A percentile compares a stretch with the other conserved stretches of the same genome.
Conservation (phyloP, 441 rosid genomes). For the Erysimum cheiri region DNA sequence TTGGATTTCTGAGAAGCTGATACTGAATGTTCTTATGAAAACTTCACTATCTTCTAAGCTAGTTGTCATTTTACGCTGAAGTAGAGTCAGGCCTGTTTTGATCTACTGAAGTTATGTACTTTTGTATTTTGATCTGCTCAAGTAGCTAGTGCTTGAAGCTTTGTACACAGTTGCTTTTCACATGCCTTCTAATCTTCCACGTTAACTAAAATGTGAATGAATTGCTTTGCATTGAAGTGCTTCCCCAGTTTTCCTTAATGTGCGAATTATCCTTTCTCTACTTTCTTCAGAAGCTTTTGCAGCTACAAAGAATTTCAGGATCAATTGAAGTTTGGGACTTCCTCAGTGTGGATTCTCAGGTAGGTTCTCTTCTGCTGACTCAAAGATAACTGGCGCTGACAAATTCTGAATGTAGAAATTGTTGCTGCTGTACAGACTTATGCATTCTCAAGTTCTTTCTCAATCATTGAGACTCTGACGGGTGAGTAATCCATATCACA, state of each 20-base stretch:
- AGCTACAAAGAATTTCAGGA: conserved; percentile 90
- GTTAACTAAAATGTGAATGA: conserved; percentile 27
- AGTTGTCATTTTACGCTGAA: conserved; percentile 9
- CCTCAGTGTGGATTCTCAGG: conserved; percentile 99
- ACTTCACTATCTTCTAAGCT: conserved; percentile 11
- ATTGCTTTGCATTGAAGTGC: conserved; percentile 25
- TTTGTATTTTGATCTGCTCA: not conserved
- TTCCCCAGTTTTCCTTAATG: conserved; percentile 31
- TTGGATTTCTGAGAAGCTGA: conserved; percentile 20
- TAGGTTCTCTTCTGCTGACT: conserved; percentile 44
- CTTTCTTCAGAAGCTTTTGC: conserved; percentile 68
- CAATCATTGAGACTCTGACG: conserved; percentile 89
- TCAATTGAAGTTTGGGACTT: conserved; percentile 99
- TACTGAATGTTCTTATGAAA: conserved; percentile 16
- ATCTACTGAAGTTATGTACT: conserved; percentile 9
- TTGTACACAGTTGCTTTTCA: conserved; percentile 24
- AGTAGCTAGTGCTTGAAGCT: conserved; percentile 29
- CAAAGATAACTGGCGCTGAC: conserved; percentile 7
- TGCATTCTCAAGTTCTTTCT: conserved; percentile 88
- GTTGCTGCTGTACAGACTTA: conserved; percentile 83
- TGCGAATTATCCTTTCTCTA: conserved; percentile 28
- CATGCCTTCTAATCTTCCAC: conserved; percentile 28
- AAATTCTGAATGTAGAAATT: conserved; percentile 39
- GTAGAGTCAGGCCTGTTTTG: conserved; percentile 30
- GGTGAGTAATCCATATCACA: conserved; percentile 57